A percentile compares a stretch with the other conserved stretches of the same genome.
Conservation (phyloP, 495 filamentous ascomycete species). For the Penicillium simplicissimum region DNA sequence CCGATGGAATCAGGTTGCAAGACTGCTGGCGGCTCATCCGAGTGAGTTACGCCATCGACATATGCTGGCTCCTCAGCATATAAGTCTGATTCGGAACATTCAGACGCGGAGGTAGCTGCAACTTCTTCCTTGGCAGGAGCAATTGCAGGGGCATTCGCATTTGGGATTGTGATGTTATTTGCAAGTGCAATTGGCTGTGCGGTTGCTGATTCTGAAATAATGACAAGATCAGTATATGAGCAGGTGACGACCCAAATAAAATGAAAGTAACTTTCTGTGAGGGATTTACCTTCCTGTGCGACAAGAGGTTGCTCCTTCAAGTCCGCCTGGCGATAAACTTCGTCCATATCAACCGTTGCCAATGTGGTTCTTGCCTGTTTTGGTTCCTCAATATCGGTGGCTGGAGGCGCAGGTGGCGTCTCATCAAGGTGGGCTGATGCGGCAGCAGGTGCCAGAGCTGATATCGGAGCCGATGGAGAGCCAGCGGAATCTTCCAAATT, state of each 20-base stretch:
- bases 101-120: neutral
- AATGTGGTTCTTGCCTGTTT: slow-evolving; percentile 6
- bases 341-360: slow-evolving; percentile 41
- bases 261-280: neutral
- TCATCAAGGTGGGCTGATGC: slow-evolving; percentile 15
- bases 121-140: neutral
- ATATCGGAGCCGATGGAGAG: slow-evolving; percentile 24
- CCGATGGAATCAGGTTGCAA: slow-evolving; percentile 34
- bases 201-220: neutral
- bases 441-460: slow-evolving; percentile 16
- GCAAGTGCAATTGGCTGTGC: neutral
- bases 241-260: neutral
- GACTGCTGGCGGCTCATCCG: slow-evolving; percentile 14
- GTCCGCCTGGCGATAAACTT: slow-evolving; percentile 35
- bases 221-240: neutral
- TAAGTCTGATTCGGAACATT: neutral
- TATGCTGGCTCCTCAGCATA: neutral
- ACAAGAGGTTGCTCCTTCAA: slow-evolving; percentile 28
- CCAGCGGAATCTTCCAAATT: slow-evolving; percentile 19
- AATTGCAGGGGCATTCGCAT: neutral
- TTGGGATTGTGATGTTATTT: neutral
- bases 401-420: slow-evolving; percentile 6
- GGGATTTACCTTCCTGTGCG: slow-evolving; percentile 28
- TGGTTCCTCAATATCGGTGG: neutral
- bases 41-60: slow-evolving; percentile 6